A percentile compares a stretch with the other conserved stretches of the same genome.
Conservation (phyloP, 106 monocot genomes). For the Xerophyta viscosa region DNA sequence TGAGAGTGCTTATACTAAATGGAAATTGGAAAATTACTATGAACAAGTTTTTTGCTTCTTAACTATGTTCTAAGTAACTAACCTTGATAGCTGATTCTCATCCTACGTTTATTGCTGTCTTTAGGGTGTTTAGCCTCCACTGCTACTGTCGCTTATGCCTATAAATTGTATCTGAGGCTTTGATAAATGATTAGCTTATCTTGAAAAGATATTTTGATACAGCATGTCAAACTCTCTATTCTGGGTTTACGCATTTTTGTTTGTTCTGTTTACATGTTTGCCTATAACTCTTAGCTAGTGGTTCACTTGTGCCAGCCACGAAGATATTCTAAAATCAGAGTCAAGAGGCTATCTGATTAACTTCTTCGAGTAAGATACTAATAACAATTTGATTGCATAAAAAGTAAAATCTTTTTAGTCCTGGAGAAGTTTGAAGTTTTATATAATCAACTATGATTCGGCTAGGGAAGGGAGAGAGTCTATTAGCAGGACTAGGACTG, state of each 20-base stretch:
- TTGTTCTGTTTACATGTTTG: constrained; percentile 51
- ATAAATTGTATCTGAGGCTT: constrained; percentile 19
- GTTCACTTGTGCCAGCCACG: constrained; percentile 21
- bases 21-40: background rate
- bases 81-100: constrained; percentile 42
- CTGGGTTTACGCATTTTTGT: constrained; percentile 43
- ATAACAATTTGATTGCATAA: no score
- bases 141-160: constrained; percentile 85
- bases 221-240: background rate
- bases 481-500: no score
- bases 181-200: no score
- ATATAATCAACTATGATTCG: no score
- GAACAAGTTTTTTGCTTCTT: background rate
- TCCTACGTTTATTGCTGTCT: constrained; percentile 56
- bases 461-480: no score
- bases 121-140: constrained; percentile 78
- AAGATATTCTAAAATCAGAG: constrained; percentile 31
- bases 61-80: background rate
- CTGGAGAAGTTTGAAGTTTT: no score
- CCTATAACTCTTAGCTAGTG: constrained; percentile 29
- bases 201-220: background rate
- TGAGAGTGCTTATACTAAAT: no score
- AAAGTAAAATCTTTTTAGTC: no score
- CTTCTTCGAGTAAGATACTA: no score
- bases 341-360: background rate